Conservation (phyloP, 2,329 filamentous ascomycete species). For the Trichoderma polysporum region DNA sequence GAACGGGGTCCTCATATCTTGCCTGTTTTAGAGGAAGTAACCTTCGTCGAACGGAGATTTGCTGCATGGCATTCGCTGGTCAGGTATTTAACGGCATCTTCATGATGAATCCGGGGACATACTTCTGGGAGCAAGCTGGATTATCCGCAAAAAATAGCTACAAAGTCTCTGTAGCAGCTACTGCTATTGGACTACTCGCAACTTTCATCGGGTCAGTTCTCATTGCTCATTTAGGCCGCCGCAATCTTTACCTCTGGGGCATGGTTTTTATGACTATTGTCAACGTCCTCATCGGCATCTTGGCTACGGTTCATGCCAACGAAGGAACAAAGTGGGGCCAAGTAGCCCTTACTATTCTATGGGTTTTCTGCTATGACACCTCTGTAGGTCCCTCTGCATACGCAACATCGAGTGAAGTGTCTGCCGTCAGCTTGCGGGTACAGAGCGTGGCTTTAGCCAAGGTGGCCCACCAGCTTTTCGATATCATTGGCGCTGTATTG, state of each 20-base stretch:
- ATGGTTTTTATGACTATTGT: conserved; percentile 38
- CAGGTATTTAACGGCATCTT: conserved; percentile 12
- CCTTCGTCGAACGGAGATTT: conserved; percentile 51
- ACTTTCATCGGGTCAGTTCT: conserved; percentile 43
- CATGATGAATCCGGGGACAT: conserved; percentile 16
- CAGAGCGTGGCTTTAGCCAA: conserved; percentile 56
- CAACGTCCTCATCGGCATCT: conserved; percentile 40
- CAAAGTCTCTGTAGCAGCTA: conserved; percentile 13
- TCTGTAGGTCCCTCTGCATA: conserved; percentile 56
- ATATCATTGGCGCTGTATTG: conserved; percentile 49
- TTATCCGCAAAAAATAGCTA: conserved; percentile 10
- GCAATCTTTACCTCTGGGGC: conserved; percentile 45
- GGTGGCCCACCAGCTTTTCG: conserved; percentile 43
- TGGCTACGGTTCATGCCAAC: conserved; percentile 40
- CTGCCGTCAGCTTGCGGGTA: conserved; percentile 52
- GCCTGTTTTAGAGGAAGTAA: conserved; percentile 47
- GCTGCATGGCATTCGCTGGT: conserved; percentile 29
- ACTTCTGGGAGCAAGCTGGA: conserved; percentile 17
- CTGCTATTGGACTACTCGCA: conserved; percentile 32
- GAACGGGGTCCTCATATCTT: conserved; percentile 39
- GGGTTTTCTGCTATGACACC: conserved; percentile 41
- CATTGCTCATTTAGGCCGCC: conserved; percentile 45
- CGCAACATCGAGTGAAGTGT: conserved; percentile 52
- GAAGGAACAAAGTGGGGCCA: conserved; percentile 41
- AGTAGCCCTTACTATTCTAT: conserved; percentile 53